Evolutionary conservation across 495 filamentous ascomycete species (phyloP), one percentile per base, ranked within the genome.

Genomic region (Aspergillus baeticus): DNA sequence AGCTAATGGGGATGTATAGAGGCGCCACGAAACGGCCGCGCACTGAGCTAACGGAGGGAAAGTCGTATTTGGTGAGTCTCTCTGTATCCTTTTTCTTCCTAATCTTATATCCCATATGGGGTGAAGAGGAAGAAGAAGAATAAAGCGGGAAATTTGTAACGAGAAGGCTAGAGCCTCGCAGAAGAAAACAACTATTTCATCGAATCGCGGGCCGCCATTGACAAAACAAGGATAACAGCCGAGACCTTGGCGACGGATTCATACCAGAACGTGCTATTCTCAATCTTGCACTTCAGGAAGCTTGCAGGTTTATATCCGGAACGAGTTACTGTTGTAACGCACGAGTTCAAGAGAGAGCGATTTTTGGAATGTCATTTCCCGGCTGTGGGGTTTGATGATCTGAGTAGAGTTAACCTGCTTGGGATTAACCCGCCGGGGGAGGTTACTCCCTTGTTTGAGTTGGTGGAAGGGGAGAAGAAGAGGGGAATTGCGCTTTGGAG

Each of bases 191-290:
- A 67, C 47, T 75, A 71, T 45, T 74, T 80, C 51, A 35, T 59
- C 23, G 18, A 47, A 3, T 13, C 33, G 20, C 51, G 47, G 8
- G 8, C 4, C 26, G 8, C 26, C 21, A 65, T 65, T 18, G 51
- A 73, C 17, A 58, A 43, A 10, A 42, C 51, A 1, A 50, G 61
- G 72, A 36, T 86, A 37, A 64, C 77, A 6, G 63, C 82, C 5
- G 90, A 94, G 63, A 73, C 80, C 10, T 74, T 79, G 47, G 88
- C 90, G 0, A 80, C 87, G n/a, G 90, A 95, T 60, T 91, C 87
- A 4, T 90, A 88, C 63, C 82, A 87, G 54, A 95, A 94, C 59
- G 70, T 92, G 11, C 66, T 92, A 17, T 89, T 91, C 60, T 87
- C 87, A 3, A 61, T 92, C 8, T 57, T 85, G 6, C 68, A 69